Percentiles rank a stretch among this genome's conserved stretches.
These are phyloP conservation scores for Cercospora sp. DNA, from an alignment of 2,329 filamentous ascomycete genomes.

Conservation along the genomic window DNA sequence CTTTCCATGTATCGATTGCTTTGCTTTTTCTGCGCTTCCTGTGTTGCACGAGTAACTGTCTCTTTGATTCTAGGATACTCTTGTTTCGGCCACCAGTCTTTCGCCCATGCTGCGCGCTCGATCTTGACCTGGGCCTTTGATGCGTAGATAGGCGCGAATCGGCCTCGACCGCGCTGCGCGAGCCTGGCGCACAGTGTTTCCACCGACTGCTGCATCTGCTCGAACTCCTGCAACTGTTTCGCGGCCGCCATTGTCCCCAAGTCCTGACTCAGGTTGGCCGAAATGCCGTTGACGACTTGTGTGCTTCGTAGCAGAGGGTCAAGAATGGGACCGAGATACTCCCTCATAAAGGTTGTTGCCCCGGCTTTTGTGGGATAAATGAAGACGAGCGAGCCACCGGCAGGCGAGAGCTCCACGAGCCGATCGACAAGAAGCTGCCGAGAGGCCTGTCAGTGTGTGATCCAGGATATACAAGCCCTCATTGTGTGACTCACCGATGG, in stretches of 20 bases:
- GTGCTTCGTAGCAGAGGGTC: constrained; percentile 62
- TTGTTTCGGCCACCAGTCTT: constrained; percentile 65
- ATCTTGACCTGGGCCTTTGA: constrained; percentile 54
- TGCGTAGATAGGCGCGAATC: constrained; percentile 45
- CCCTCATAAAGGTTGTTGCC: constrained; percentile 58
- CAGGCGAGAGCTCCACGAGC: constrained; percentile 58
- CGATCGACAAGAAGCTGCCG: constrained; percentile 57
- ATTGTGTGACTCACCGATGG: constrained; percentile 44
- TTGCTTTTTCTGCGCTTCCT: constrained; percentile 45
- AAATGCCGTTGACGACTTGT: constrained; percentile 59
- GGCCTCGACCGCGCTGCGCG: constrained; percentile 27
- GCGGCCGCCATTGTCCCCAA: constrained; percentile 58
- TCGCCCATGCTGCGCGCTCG: constrained; percentile 57
- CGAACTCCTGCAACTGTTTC: constrained; percentile 57
- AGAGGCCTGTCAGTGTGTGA: background rate
- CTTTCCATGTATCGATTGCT: constrained; percentile 38
- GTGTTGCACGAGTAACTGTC: constrained; percentile 48
- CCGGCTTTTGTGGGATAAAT: constrained; percentile 63
- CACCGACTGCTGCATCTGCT: constrained; percentile 36
- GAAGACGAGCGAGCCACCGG: constrained; percentile 60
- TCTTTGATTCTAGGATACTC: constrained; percentile 61
- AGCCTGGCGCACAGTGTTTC: constrained; percentile 32
- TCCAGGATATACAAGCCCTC: background rate
- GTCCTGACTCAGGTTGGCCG: constrained; percentile 56
- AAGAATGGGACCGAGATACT: constrained; percentile 62